Evolutionary conservation across 2,329 filamentous ascomycete genomes (phyloP).

Genomic region (Fusarium subtropicale): DNA sequence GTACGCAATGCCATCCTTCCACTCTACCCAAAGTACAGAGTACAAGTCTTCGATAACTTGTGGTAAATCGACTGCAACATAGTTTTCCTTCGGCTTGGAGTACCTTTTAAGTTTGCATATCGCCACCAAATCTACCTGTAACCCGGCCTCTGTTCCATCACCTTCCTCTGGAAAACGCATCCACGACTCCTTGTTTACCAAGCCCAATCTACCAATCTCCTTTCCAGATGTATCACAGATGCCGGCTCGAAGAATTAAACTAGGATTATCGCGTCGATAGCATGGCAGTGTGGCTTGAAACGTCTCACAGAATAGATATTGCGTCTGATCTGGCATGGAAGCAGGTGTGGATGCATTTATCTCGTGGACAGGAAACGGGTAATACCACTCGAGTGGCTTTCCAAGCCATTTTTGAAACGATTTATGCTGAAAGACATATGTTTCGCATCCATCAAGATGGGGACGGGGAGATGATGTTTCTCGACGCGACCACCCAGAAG

Average conservation of each 20-base stretch:
- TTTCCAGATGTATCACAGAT: no score
- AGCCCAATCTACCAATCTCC: background rate
- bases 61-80: background rate
- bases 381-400: background rate
- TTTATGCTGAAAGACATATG: background rate
- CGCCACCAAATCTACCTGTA: background rate
- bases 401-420: background rate
- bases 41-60: background rate
- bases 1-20: background rate
- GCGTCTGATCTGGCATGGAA: background rate
- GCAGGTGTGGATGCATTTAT: background rate
- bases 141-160: background rate
- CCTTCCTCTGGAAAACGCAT: background rate
- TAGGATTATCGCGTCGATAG: no score
- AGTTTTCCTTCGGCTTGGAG: background rate
- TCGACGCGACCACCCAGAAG: background rate
- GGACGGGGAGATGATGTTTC: rapidly evolving
- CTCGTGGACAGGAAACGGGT: background rate
- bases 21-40: background rate
- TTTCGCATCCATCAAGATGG: background rate
- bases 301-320: background rate
- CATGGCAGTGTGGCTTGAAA: background rate
- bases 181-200: background rate
- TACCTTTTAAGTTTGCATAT: background rate
- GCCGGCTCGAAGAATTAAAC: no score